These are phyloP conservation scores for Xerocomus amazonicus DNA, from an alignment of 1,284 basidiomycete species.

Conservation along the genomic window DNA sequence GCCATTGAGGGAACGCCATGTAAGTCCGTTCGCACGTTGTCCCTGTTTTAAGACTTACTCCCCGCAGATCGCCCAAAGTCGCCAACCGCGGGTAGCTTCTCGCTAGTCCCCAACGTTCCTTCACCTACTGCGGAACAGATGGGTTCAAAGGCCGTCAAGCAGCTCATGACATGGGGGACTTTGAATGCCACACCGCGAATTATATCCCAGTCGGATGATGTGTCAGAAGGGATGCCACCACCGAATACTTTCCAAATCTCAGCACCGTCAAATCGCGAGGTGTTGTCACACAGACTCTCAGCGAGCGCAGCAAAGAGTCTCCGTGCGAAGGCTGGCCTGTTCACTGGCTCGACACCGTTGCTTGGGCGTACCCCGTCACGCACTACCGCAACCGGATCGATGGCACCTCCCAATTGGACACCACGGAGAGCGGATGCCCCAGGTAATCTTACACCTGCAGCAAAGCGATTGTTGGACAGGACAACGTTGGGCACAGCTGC, in stretches of 20 bases:
- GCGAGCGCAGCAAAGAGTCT: constrained; percentile 66
- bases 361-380: constrained; percentile 29
- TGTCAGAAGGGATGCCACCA: constrained; percentile 41
- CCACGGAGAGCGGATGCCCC: constrained; percentile 60
- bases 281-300: constrained; percentile 74
- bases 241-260: constrained; percentile 71
- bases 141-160: constrained; percentile 70
- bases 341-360: constrained; percentile 43
- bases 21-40: constrained; percentile 34
- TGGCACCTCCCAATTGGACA: constrained; percentile 72
- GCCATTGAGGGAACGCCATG: constrained; percentile 83
- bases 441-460: constrained; percentile 80
- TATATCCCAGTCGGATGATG: constrained; percentile 63
- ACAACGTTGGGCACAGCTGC: constrained; percentile 61
- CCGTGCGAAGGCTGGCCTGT: constrained; percentile 61
- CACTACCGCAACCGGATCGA: constrained; percentile 39
- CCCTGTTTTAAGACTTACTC: constrained; percentile 2
- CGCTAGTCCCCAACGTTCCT: constrained; percentile 80
- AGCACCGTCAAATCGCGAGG: constrained; percentile 69
- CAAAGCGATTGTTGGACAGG: constrained; percentile 66
- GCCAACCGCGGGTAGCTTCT: constrained; percentile 55
- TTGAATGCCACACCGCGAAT: constrained; percentile 83
- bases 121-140: constrained; percentile 81
- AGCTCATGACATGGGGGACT: constrained; percentile 93
- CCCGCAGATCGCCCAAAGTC: constrained; percentile 54